Evolutionary conservation across 148 eudicot species (phyloP), one percentile per base, ranked within the genome.

Genomic region (Vaccinium vitisidaea): DNA sequence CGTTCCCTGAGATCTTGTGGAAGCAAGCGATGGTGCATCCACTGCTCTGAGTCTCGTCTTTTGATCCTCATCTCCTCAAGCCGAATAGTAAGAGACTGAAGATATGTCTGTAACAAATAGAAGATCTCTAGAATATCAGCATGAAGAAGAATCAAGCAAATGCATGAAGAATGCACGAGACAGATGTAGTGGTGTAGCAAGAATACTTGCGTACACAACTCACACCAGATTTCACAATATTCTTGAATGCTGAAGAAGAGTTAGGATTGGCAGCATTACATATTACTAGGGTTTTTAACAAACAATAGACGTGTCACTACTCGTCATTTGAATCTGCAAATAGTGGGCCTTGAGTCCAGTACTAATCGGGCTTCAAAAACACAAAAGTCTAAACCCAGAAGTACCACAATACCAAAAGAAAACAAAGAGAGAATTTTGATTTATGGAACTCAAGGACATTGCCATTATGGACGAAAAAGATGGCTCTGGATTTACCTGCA

Each of bases 51-150:
- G 85, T 95, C 98, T 46, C 97, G 98, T 88, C 98, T 93, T 91
- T 95, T 95, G 70, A 95, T 94, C 87, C 98, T 95, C 98, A 95
- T 95, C 90, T 95, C 98, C 86, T 95, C 98, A 74, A 95, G 94
- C 39, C 97, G 92, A 85, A 95, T 92, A 11, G 98, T 95, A 77
- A 95, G 98, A 83, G 97, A 93, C 75, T 95, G 98, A 71, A 95
- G 97, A 88, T 95, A 95, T 30, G 98, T 95, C 97, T 95, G 95
- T 75, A 82, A 87, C 4, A 87, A 87, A 50, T 23, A 75, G 61
- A 67, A 32, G 54, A 79, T 46, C 52, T n/a, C 21, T 7, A 79
- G 54, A 15, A 56, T 80, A 13, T 19, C 23, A 85, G 84, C 77
- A 76, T 2, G 21, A 73, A 80, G 59, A 25, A 67, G 73, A 67